These are phyloP conservation scores for Teratosphaeria zuluensis DNA, from an alignment of 2,329 filamentous ascomycete species.

Conservation along the genomic window DNA sequence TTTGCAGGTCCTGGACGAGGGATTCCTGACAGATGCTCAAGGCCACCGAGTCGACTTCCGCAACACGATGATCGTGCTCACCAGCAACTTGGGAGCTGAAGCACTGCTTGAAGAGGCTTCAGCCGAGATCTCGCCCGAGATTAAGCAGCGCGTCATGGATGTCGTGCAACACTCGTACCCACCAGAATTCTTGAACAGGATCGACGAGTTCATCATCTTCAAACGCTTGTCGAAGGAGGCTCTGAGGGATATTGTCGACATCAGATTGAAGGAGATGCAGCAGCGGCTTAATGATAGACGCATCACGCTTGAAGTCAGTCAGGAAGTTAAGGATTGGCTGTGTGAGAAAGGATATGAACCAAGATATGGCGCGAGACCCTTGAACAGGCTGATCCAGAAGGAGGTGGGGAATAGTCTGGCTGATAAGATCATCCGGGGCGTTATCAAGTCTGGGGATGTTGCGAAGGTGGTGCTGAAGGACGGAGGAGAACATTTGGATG, in stretches of 20 bases:
- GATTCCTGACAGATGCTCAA: slow-evolving; percentile 88
- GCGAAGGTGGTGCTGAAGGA: slow-evolving; percentile 61
- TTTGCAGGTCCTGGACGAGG: slow-evolving; percentile 90
- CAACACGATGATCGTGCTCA: slow-evolving; percentile 93
- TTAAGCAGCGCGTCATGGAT: slow-evolving; percentile 78
- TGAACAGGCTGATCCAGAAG: slow-evolving; percentile 83
- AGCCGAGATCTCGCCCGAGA: slow-evolving; percentile 52
- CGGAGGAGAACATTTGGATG: slow-evolving; percentile 35
- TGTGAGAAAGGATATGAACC: slow-evolving; percentile 86
- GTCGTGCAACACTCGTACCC: slow-evolving; percentile 66
- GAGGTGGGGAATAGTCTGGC: slow-evolving; percentile 83
- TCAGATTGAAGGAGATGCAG: slow-evolving; percentile 78
- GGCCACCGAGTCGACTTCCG: slow-evolving; percentile 95
- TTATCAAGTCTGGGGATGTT: slow-evolving; percentile 64
- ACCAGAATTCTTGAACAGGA: slow-evolving; percentile 91
- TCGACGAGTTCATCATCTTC: slow-evolving; percentile 96
- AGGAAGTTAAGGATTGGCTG: slow-evolving; percentile 73
- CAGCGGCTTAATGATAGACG: slow-evolving; percentile 72
- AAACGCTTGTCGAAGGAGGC: slow-evolving; percentile 70
- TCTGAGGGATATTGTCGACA: slow-evolving; percentile 86
- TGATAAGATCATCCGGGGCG: slow-evolving; percentile 81
- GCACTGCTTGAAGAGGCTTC: slow-evolving; percentile 54
- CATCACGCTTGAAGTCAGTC: slow-evolving; percentile 63
- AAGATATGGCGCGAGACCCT: slow-evolving; percentile 77
- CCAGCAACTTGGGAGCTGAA: slow-evolving; percentile 87